Base-by-base conservation (phyloP, 257 asterid genomes). In the Verbascum thapsus region DNA sequence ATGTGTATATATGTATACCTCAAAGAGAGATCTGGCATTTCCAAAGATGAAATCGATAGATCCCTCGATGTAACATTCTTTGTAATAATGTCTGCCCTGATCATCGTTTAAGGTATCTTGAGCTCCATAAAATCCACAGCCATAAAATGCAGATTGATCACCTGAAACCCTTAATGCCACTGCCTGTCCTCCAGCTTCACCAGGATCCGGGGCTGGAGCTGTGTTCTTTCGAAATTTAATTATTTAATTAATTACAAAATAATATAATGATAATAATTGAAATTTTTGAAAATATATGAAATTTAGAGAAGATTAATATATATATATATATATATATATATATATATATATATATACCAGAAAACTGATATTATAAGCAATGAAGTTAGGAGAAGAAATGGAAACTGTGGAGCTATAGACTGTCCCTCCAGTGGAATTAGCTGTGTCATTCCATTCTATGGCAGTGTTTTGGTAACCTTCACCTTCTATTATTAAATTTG, bases 31-130 rank as follows among this genome's bases (percentile, higher is more conserved):
- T 73, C 78, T 76, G 7, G 69, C 98, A 47, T 76, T 78, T 53
- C 98, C 98, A 17, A 85, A 91, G 53, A 91, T 83, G 81, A 91
- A 91, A 76, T 91, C 96, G 49, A 91, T 88, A 61, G 96, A 91
- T 6, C 98, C 98, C 37, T 91, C 87, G 53, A 91, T 85, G 64
- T 73, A 81, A 53, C 98, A 91, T n/a, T 91, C 81, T 74, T 83
- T 86, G 61, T 81, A 91, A 57, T 88, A 88, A 68, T 88, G 96
- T 9, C 95, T 81, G 32, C 98, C 98, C 10, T 68, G 66, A 43
- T 88, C 88, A 66, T 88, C 98, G 53, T 78, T 76, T 11, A 91
- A 73, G 0, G 98, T 88, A 17, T 91, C 98, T 66, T 86, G 98
- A 23, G 78, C 86, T 49, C 96, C 98, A 42, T 76, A 83, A 51